A percentile compares a stretch with the other conserved stretches of the same genome.
phyloP scores from a whole-genome alignment of 345 rosid genomes.

The Cardamine occulta region DNA sequence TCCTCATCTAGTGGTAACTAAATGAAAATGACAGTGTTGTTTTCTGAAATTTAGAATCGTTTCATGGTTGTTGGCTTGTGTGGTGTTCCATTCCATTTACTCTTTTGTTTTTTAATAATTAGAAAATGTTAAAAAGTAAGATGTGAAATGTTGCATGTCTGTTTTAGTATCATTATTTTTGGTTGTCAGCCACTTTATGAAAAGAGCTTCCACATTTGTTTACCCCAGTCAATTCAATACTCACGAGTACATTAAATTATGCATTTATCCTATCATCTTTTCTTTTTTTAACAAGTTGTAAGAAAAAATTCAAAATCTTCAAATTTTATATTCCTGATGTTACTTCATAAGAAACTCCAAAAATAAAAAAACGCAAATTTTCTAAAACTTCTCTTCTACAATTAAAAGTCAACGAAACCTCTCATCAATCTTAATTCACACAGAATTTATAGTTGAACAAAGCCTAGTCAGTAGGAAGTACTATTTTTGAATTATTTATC shows the following conservation, averaged over 20 bases:
- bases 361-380: neutral
- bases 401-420: conserved; percentile 24
- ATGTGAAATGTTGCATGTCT: neutral
- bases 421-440: neutral
- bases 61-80: neutral
- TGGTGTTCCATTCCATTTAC: neutral
- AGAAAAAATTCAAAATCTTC: neutral
- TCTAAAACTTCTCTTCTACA: neutral
- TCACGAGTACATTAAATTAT: neutral
- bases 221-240: neutral
- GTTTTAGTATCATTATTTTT: conserved; percentile 1
- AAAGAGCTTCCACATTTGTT: conserved; percentile 12
- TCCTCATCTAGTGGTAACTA: conserved; percentile 13
- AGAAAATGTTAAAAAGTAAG: neutral
- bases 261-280: neutral
- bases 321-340: neutral
- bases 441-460: conserved; percentile 5
- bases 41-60: neutral
- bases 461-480: neutral
- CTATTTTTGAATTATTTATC: neutral
- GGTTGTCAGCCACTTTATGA: conserved; percentile 7
- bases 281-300: neutral
- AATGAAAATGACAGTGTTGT: conserved; percentile 18
- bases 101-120: neutral
- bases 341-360: neutral